These are phyloP conservation scores for Discostella stelligeroides DNA, from an alignment of 108 stramenopile species.

Conservation along the genomic window DNA sequence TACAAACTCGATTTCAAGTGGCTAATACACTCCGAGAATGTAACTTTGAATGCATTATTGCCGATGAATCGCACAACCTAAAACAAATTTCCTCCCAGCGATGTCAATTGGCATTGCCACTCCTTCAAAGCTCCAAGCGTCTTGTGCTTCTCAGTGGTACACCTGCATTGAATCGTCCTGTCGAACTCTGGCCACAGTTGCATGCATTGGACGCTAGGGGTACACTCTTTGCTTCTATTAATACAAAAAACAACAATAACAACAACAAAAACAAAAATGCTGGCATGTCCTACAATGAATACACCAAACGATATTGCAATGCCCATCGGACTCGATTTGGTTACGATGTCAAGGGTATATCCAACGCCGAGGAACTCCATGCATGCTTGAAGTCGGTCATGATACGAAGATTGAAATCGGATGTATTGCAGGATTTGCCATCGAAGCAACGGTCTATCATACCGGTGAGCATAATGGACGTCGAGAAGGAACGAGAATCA, in stretches of 20 bases:
- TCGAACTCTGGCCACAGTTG: slow-evolving; percentile 89
- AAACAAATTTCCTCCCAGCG: slow-evolving; percentile 75
- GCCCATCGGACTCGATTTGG: slow-evolving; percentile 68
- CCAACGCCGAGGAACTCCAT: slow-evolving; percentile 83
- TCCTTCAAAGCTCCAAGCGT: slow-evolving; percentile 67
- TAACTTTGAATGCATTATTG: slow-evolving; percentile 76
- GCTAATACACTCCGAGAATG: slow-evolving; percentile 45
- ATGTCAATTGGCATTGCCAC: slow-evolving; percentile 75
- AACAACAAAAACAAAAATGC: no score
- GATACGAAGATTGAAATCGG: slow-evolving; percentile 85
- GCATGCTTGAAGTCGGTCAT: slow-evolving; percentile 69
- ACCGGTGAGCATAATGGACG: slow-evolving; percentile 50
- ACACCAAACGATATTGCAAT: slow-evolving; percentile 81
- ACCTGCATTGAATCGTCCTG: slow-evolving; percentile 88
- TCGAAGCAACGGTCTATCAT: slow-evolving; percentile 82
- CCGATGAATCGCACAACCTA: slow-evolving; percentile 92
- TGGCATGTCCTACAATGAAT: slow-evolving; percentile 57
- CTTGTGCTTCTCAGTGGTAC: slow-evolving; percentile 86
- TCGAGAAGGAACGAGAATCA: slow-evolving; percentile 43
- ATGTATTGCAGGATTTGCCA: slow-evolving; percentile 87
- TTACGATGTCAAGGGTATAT: slow-evolving; percentile 71
- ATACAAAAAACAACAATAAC: no score
- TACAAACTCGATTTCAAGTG: slow-evolving; percentile 57
- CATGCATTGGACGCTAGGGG: slow-evolving; percentile 63
- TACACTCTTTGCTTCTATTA: no score